Percentiles rank a stretch among this genome's conserved stretches.
These are phyloP conservation scores for Sclerotinia spermophila DNA, from an alignment of 2,329 filamentous ascomycete genomes.

Conservation along the genomic window DNA sequence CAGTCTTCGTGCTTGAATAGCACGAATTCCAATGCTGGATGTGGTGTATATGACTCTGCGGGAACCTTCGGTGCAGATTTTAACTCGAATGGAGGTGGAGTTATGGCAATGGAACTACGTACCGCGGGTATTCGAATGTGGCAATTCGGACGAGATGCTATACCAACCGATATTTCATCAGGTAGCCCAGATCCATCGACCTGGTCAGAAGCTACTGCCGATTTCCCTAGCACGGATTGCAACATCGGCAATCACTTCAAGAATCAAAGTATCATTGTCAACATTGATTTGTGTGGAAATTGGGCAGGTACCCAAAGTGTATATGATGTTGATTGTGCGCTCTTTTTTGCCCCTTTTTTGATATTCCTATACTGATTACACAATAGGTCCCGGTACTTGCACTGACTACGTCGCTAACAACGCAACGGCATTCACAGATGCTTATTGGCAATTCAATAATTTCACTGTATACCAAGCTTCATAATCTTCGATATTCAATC, in stretches of 20 bases:
- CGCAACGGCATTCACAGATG: constrained; percentile 31
- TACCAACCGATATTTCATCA: constrained; percentile 45
- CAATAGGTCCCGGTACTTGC: constrained; percentile 30
- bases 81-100: constrained; percentile 47
- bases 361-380: background rate
- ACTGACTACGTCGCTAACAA: constrained; percentile 33
- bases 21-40: constrained; percentile 42
- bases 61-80: constrained; percentile 49
- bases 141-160: constrained; percentile 45
- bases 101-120: constrained; percentile 49
- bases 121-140: constrained; percentile 47
- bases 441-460: constrained; percentile 35
- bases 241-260: constrained; percentile 67
- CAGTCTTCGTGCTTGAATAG: constrained; percentile 45
- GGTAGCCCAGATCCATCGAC: constrained; percentile 43
- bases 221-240: constrained; percentile 56
- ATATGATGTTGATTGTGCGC: constrained; percentile 32
- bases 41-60: constrained; percentile 42
- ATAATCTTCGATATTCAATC: background rate
- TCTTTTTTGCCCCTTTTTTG: background rate
- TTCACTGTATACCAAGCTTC: constrained; percentile 31
- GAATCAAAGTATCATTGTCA: constrained; percentile 72
- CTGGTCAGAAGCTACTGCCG: constrained; percentile 46
- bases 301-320: constrained; percentile 65
- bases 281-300: constrained; percentile 81